Conservation (phyloP, 1,139 yeast genomes). For the Suhomyces yuchorum region DNA sequence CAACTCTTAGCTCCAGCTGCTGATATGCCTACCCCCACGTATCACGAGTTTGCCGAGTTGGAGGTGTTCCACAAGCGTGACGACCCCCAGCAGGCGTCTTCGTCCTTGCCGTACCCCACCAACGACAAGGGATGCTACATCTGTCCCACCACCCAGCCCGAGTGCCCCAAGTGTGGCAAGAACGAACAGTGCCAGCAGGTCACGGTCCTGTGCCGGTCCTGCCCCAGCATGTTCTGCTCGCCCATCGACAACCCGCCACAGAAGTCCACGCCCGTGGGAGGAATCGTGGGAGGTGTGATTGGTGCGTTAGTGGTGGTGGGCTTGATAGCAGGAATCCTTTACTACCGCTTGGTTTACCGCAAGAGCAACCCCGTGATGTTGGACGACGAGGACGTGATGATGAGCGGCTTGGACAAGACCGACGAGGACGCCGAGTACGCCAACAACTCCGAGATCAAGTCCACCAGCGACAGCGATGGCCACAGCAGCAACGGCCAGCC, state of each 20-base stretch:
- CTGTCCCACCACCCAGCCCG: conserved; percentile 42
- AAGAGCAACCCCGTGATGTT: conserved; percentile 22
- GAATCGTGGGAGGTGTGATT: conserved; percentile 65
- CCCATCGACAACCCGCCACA: conserved; percentile 16
- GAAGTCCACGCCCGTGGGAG: conserved; percentile 44
- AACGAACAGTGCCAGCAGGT: conserved; percentile 55
- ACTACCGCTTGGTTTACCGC: conserved; percentile 29
- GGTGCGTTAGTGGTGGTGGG: conserved; percentile 49
- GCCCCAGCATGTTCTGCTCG: conserved; percentile 60
- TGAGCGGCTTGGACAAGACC: conserved; percentile 14
- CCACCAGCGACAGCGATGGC: conserved; percentile 8
- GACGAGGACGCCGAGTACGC: conserved; percentile 16
- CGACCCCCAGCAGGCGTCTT: background rate
- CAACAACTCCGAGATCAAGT: conserved; percentile 7
- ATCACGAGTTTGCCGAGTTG: background rate
- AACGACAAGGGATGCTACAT: conserved; percentile 46
- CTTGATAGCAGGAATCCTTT: conserved; percentile 34
- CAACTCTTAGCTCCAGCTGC: background rate
- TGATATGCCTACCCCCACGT: conserved; percentile 1
- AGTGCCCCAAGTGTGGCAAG: conserved; percentile 58
- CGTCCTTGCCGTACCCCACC: conserved; percentile 16
- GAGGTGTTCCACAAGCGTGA: conserved; percentile 1
- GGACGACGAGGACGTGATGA: conserved; percentile 20
- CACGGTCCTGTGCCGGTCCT: conserved; percentile 49
- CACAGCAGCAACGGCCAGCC: conserved; percentile 12